Evolutionary conservation across 768 basidiomycete species (phyloP).

Genomic region (Rickenella mellea): DNA sequence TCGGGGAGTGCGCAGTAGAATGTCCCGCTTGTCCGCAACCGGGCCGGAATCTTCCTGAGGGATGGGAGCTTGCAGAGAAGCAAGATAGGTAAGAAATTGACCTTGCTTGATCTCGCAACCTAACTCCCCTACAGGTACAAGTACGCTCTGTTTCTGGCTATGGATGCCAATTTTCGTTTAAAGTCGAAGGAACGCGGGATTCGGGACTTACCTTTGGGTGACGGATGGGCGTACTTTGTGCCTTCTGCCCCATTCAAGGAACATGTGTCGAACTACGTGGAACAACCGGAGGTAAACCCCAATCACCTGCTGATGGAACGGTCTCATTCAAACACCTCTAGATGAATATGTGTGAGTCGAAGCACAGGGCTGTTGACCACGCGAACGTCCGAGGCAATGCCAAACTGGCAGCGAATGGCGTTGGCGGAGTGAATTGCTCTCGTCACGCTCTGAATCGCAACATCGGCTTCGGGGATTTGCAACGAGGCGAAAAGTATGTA

Average conservation of each 20-base stretch:
- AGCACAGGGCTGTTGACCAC: slow-evolving; percentile 11
- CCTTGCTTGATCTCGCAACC: neutral
- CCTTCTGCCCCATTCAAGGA: slow-evolving; percentile 9
- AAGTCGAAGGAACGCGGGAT: slow-evolving; percentile 3
- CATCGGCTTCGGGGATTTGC: slow-evolving; percentile 20
- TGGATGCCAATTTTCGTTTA: slow-evolving; percentile 21
- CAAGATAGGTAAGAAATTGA: slow-evolving; percentile 10
- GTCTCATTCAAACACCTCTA: neutral
- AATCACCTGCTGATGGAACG: neutral
- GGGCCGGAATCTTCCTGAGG: slow-evolving; percentile 12
- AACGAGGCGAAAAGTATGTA: slow-evolving; percentile 21
- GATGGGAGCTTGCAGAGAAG: slow-evolving; percentile 10
- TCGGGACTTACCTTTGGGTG: slow-evolving; percentile 15
- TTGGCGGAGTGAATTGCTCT: slow-evolving; percentile 19
- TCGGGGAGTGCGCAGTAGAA: slow-evolving; percentile 10
- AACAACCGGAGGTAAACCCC: slow-evolving; percentile 7
- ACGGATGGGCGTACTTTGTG: slow-evolving; percentile 18
- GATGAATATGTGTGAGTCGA: neutral
- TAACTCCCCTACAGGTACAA: neutral
- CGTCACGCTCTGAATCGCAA: slow-evolving; percentile 15
- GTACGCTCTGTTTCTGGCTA: slow-evolving; percentile 5
- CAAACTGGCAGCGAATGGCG: slow-evolving; percentile 18
- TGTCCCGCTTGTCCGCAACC: slow-evolving; percentile 19
- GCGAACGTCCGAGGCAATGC: slow-evolving; percentile 15
- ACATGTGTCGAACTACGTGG: slow-evolving; percentile 5